Conservation (phyloP, 176 grass and related monocot genomes). For the Lolium multiflorum region DNA sequence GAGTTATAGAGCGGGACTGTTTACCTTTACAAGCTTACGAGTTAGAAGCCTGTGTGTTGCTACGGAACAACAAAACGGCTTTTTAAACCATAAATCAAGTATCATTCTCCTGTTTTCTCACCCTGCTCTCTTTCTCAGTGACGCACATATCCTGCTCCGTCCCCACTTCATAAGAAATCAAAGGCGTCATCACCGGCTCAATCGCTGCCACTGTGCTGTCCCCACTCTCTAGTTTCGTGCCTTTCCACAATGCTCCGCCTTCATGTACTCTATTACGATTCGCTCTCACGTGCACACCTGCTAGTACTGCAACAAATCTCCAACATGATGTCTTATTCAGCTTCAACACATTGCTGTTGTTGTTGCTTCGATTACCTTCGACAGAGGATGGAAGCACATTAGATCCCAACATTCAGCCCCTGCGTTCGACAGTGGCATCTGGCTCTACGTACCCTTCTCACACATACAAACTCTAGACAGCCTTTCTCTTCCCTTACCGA, state of each 20-base stretch:
- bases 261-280: background rate
- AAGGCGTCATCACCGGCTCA: background rate
- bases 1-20: too few relatives aligned
- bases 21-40: background rate
- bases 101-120: background rate
- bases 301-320: background rate
- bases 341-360: too few relatives aligned
- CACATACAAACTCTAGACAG: too few relatives aligned
- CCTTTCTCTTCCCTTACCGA: too few relatives aligned
- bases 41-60: background rate
- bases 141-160: background rate
- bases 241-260: background rate
- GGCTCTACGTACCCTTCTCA: too few relatives aligned
- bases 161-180: background rate
- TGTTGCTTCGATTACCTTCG: too few relatives aligned
- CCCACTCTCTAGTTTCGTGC: background rate
- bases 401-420: too few relatives aligned
- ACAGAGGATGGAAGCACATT: too few relatives aligned
- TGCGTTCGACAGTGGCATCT: too few relatives aligned
- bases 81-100: background rate
- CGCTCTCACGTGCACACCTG: background rate
- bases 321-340: too few relatives aligned
- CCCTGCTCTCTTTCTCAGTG: background rate
- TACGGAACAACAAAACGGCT: background rate
- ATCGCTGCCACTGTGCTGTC: background rate